Conservation (phyloP, 441 rosid species). For the Bocquillonia castaneifolia region DNA sequence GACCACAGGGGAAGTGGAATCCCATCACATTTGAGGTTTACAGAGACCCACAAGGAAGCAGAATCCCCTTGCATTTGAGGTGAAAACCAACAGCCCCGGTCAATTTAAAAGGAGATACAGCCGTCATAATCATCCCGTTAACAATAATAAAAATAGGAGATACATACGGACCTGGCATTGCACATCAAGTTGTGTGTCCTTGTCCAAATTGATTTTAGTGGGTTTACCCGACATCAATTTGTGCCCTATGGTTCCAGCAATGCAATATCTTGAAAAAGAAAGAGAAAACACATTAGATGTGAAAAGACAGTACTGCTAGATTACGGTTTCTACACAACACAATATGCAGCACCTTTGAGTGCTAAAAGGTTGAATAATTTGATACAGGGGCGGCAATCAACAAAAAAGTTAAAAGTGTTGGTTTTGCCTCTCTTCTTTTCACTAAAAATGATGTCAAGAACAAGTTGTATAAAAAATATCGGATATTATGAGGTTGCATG, state of each 20-base stretch:
- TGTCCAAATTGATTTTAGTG: conserved; percentile 72
- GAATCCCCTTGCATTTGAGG: background rate
- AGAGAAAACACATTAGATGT: background rate
- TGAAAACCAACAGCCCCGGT: background rate
- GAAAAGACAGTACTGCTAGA: background rate
- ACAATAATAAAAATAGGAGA: background rate
- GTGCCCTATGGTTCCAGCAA: conserved; percentile 90
- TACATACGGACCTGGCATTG: conserved; percentile 67
- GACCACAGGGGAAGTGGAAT: background rate
- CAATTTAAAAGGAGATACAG: background rate
- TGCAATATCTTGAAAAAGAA: conserved; percentile 55
- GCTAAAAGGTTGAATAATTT: background rate
- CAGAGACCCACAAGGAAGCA: background rate
- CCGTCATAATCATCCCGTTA: background rate
- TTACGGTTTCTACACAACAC: background rate
- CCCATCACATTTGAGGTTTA: background rate
- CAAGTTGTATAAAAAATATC: background rate
- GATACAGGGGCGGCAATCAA: background rate
- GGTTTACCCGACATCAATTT: conserved; percentile 87
- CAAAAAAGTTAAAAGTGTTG: too few species aligned
- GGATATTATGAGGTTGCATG: background rate
- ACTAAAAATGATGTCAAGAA: background rate
- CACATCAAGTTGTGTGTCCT: conserved; percentile 74
- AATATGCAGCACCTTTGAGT: background rate
- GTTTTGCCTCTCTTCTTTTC: background rate